These are phyloP conservation scores for Diplodia mutila DNA, from an alignment of 2,329 filamentous ascomycete species.

Conservation along the genomic window DNA sequence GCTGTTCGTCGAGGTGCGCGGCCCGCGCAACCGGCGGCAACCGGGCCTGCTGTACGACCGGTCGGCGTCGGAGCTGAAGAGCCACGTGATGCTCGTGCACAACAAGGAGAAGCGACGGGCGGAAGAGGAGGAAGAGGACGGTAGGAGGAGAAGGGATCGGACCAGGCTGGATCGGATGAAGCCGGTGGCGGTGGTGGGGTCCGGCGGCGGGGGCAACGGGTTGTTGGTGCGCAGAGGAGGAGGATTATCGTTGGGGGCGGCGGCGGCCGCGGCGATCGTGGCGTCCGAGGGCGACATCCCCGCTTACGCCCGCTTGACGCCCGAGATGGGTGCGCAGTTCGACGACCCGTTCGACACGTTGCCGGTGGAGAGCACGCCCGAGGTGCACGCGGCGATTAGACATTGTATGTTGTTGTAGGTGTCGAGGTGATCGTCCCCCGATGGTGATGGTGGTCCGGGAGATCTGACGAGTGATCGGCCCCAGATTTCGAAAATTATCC, in stretches of 20 bases:
- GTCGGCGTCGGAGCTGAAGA: neutral
- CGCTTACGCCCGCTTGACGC: too few species aligned
- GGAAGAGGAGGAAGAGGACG: too few species aligned
- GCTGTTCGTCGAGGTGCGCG: constrained; percentile 11
- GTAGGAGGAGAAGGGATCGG: too few species aligned
- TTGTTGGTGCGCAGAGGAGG: too few species aligned
- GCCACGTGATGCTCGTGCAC: neutral
- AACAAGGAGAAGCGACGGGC: neutral
- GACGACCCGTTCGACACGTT: constrained; percentile 5
- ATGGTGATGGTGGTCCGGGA: too few species aligned
- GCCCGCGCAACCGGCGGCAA: neutral
- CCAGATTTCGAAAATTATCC: constrained; percentile 11
- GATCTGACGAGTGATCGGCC: neutral
- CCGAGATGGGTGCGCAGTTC: neutral
- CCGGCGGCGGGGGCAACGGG: too few species aligned
- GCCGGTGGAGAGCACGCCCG: neutral
- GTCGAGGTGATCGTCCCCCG: too few species aligned
- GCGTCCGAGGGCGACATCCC: too few species aligned
- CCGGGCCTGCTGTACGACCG: neutral
- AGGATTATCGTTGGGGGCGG: too few species aligned
- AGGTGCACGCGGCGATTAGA: neutral
- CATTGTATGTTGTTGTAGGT: neutral
- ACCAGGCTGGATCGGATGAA: too few species aligned
- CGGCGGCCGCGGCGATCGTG: too few species aligned
- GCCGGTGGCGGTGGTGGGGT: too few species aligned